Conservation (phyloP, 129 eudicot genomes). For the Logfia minima region DNA sequence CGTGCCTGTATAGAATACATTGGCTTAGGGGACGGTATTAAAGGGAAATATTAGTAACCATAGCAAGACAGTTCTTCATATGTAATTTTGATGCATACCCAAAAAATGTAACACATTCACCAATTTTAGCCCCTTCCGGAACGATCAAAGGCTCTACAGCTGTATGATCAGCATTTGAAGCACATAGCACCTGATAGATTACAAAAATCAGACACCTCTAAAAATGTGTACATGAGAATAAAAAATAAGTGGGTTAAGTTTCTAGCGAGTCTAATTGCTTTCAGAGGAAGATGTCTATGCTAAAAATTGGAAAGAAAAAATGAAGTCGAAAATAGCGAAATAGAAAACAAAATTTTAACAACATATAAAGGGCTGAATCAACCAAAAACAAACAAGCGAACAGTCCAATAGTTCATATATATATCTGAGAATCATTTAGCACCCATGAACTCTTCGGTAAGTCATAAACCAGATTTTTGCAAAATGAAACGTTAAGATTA, state of each 20-base stretch:
- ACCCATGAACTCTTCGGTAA: neutral
- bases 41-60: neutral
- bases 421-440: neutral
- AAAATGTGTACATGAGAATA: neutral
- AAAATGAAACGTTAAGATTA: neutral
- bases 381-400: neutral
- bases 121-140: slow-evolving; percentile 83
- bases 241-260: neutral
- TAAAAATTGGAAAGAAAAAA: neutral
- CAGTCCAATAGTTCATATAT: neutral
- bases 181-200: slow-evolving; percentile 76
- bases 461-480: neutral
- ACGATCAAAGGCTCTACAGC: slow-evolving; percentile 84
- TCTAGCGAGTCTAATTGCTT: neutral
- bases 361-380: neutral
- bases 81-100: slow-evolving; percentile 55
- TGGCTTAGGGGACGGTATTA: neutral
- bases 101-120: slow-evolving; percentile 75
- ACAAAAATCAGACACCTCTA: slow-evolving; percentile 1
- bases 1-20: slow-evolving; percentile 55
- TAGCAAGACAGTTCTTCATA: slow-evolving; percentile 8
- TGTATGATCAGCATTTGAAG: slow-evolving; percentile 85
- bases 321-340: neutral
- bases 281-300: neutral
- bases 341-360: neutral